Percentiles rank a stretch among this genome's conserved stretches.
phyloP scores from a whole-genome alignment of 768 basidiomycete genomes.

The Boletus pseudopeckii region DNA sequence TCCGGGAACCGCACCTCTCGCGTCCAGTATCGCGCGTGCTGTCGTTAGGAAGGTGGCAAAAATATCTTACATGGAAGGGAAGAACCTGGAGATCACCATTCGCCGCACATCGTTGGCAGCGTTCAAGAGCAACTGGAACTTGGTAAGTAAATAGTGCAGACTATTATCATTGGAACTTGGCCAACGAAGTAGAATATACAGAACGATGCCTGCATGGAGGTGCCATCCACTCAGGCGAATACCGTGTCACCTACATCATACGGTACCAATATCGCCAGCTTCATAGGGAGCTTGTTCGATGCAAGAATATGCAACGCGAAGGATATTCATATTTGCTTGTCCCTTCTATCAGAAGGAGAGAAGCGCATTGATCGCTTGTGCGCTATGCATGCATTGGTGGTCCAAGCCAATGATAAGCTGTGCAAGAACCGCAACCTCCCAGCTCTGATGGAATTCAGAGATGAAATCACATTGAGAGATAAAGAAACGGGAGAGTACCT shows the following conservation, averaged over 20 bases:
- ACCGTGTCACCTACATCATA: slow-evolving; percentile 10
- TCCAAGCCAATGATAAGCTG: slow-evolving; percentile 32
- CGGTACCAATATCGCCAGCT: slow-evolving; percentile 29
- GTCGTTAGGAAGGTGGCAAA: slow-evolving; percentile 4
- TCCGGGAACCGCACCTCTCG: slow-evolving; percentile 8
- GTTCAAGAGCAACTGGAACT: slow-evolving; percentile 17
- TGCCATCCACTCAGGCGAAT: background rate
- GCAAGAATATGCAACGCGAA: slow-evolving; percentile 19
- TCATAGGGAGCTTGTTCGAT: slow-evolving; percentile 33
- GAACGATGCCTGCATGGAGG: slow-evolving; percentile 12
- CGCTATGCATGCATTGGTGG: slow-evolving; percentile 35
- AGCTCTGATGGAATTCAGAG: slow-evolving; percentile 19
- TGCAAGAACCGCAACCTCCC: slow-evolving; percentile 26
- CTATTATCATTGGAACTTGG: background rate
- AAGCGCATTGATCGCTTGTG: slow-evolving; percentile 27
- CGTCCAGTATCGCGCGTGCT: slow-evolving; percentile 14
- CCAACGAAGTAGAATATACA: slow-evolving; percentile 1
- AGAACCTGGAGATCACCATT: slow-evolving; percentile 7
- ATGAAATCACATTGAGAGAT: slow-evolving; percentile 9
- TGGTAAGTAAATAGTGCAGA: slow-evolving; percentile 9
- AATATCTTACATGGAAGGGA: slow-evolving; percentile 12
- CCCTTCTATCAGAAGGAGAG: slow-evolving; percentile 18
- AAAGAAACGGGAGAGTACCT: slow-evolving; percentile 15
- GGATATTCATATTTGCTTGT: slow-evolving; percentile 33
- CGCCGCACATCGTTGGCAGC: slow-evolving; percentile 11